Evolutionary conservation across 345 rosid genomes (phyloP), one percentile per base, ranked within the genome.

Genomic region (Gossypium rotundifolium): DNA sequence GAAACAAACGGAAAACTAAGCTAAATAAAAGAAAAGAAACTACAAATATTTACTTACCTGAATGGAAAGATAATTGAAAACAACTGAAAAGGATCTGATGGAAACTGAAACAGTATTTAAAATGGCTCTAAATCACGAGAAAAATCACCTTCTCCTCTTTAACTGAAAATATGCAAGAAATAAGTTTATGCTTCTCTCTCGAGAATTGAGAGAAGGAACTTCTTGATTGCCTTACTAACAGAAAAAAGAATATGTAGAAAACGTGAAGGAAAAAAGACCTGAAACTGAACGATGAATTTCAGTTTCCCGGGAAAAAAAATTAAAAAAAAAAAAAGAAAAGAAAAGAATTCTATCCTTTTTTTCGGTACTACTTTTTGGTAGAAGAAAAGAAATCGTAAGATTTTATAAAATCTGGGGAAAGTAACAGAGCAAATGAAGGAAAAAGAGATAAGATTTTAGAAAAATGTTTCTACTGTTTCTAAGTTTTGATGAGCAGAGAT

Each of bases 31-130:
- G 53, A 27, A 77, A 38, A 45, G 2, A 18, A 68, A 38, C 40
- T 23, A 49, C 52, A 33, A 58, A 16, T 18, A 44, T 44, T 25
- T 10, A 72, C 79, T 76, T 76, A 83, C 86, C 86, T 68, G 77
- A 70, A 57, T 1, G 44, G 16, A 74, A 76, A 53, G 71, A 51
- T 38, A 58, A 16, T 53, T 40, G 63, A 33, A 29, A 74, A 70
- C n/a, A 64, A 63, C 44, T 52, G 40, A 78, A 25, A 40, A 72
- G 74, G 82, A 80, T 74, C 77, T 72, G 53, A 25, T 9, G 27
- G 48, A n/a, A 61, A 75, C 18, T 12, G 60, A 59, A 33, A 61
- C 17, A 22, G 4, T 59, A 60, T 20, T 45, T 29, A 49, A 16
- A 23, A 73, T 25, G 14, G 25, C 40, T 46, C 65, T 48, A 22